These are phyloP conservation scores for Aspergillus aculeatinus DNA, from an alignment of 2,329 filamentous ascomycete genomes.

Conservation along the genomic window DNA sequence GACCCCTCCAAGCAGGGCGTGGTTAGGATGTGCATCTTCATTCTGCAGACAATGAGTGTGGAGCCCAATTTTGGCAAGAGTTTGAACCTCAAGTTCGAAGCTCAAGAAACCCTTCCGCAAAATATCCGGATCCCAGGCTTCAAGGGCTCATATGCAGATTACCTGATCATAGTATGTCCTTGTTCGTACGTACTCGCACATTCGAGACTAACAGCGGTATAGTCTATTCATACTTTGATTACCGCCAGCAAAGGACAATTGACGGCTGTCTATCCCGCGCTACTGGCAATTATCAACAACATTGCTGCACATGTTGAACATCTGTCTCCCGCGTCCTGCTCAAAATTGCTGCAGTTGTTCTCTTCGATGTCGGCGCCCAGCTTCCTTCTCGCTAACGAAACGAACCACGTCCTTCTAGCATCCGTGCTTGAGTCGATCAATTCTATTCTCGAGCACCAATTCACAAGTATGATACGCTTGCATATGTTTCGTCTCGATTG, in stretches of 20 bases:
- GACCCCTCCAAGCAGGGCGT: conserved; percentile 87
- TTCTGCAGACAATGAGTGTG: conserved; percentile 90
- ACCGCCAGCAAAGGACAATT: conserved; percentile 87
- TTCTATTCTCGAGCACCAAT: conserved; percentile 85
- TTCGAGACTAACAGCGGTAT: conserved; percentile 9
- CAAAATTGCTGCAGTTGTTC: conserved; percentile 83
- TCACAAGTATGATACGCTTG: conserved; percentile 59
- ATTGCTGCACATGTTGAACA: conserved; percentile 80
- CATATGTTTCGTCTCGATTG: background rate
- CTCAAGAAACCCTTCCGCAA: conserved; percentile 79
- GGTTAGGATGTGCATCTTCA: conserved; percentile 95
- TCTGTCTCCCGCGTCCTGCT: conserved; percentile 70
- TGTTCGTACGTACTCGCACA: background rate
- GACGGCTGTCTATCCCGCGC: conserved; percentile 85
- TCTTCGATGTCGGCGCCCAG: conserved; percentile 89
- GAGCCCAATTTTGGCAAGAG: conserved; percentile 87
- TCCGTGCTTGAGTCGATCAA: conserved; percentile 88
- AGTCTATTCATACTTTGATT: conserved; percentile 90
- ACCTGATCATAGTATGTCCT: conserved; percentile 71
- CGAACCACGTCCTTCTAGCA: conserved; percentile 76
- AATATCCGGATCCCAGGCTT: conserved; percentile 82
- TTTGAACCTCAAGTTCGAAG: conserved; percentile 83
- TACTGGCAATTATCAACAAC: conserved; percentile 91
- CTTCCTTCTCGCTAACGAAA: conserved; percentile 88
- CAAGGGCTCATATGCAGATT: conserved; percentile 87